Evolutionary conservation across 2,329 filamentous ascomycete genomes (phyloP).

Genomic region (Diaporthe sp.): DNA sequence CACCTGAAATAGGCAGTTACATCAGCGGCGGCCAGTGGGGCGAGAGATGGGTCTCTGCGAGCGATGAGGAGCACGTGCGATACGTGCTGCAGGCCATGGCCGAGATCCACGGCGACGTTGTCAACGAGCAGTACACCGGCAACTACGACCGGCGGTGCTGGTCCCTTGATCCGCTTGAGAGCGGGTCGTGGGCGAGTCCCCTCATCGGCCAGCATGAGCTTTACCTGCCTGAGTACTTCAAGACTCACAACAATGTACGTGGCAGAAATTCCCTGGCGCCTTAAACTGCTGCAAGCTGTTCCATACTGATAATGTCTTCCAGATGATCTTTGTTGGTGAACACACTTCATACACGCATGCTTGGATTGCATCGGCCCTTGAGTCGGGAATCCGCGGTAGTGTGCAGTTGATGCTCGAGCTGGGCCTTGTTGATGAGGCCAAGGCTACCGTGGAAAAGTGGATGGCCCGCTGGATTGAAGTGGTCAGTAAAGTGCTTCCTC

Average conservation of each 20-base stretch:
- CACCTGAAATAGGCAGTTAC: slow-evolving; percentile 46
- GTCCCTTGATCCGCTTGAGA: slow-evolving; percentile 72
- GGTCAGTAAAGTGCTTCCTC: slow-evolving; percentile 40
- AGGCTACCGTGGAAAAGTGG: slow-evolving; percentile 73
- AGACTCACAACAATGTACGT: slow-evolving; percentile 71
- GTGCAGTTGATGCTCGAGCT: slow-evolving; percentile 74
- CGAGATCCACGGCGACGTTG: slow-evolving; percentile 74
- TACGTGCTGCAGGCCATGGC: slow-evolving; percentile 75
- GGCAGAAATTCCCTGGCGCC: too few relatives aligned
- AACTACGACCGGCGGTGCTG: slow-evolving; percentile 76
- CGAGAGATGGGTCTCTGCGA: slow-evolving; percentile 58
- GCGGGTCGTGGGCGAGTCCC: slow-evolving; percentile 73
- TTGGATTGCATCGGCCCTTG: slow-evolving; percentile 77
- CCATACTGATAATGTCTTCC: neutral
- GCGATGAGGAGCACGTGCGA: slow-evolving; percentile 72
- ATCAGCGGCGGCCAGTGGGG: slow-evolving; percentile 64
- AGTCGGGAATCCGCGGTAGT: slow-evolving; percentile 75
- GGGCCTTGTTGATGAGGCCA: slow-evolving; percentile 78
- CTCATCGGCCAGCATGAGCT: slow-evolving; percentile 75
- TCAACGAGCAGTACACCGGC: slow-evolving; percentile 73
- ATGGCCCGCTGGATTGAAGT: slow-evolving; percentile 77
- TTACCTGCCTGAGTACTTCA: slow-evolving; percentile 80
- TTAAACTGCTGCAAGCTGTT: fast-evolving
- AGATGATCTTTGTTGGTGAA: slow-evolving; percentile 75
- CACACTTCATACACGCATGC: slow-evolving; percentile 80